phyloP scores from a whole-genome alignment of 75 land plant species.

The Adiantum capillusveneris region DNA sequence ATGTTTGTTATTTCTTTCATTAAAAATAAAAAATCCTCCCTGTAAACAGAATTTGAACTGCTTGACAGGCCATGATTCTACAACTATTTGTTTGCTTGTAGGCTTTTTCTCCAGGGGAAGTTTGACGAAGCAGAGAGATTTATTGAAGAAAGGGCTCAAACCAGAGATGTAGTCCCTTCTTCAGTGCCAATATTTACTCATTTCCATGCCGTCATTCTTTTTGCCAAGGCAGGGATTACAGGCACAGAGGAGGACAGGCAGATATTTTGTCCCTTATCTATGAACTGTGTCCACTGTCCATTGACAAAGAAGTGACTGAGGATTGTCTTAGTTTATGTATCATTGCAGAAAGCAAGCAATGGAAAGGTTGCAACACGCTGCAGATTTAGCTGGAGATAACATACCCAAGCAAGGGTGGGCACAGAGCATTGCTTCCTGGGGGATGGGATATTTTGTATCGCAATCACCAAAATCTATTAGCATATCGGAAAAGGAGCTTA shows the following conservation, averaged over 20 bases:
- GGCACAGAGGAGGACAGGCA: slow-evolving; percentile 42
- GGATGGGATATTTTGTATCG: slow-evolving; percentile 31
- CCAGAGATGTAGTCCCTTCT: slow-evolving; percentile 14
- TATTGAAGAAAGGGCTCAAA: slow-evolving; percentile 19
- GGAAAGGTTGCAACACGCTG: slow-evolving; percentile 26
- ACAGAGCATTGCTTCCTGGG: slow-evolving; percentile 35
- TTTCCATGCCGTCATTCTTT: slow-evolving; percentile 40
- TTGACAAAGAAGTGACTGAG: no score
- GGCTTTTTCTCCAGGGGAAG: slow-evolving; percentile 37
- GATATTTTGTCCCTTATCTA: no score
- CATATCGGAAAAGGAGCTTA: slow-evolving; percentile 33
- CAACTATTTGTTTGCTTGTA: no score
- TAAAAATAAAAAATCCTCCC: no score
- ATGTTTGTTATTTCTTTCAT: no score
- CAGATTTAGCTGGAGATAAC: slow-evolving; percentile 24
- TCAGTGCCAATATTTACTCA: slow-evolving; percentile 34
- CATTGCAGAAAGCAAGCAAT: slow-evolving; percentile 36
- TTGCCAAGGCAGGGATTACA: slow-evolving; percentile 37
- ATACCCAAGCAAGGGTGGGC: slow-evolving; percentile 42
- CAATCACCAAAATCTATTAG: slow-evolving; percentile 16
- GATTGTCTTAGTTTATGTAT: background rate
- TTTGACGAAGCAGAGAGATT: slow-evolving; percentile 40
- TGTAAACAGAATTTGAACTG: no score
- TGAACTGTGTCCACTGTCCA: no score
- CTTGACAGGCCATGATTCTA: no score